Evolutionary conservation across 2,329 filamentous ascomycete genomes (phyloP).

Genomic region (Talaromyces sp.): DNA sequence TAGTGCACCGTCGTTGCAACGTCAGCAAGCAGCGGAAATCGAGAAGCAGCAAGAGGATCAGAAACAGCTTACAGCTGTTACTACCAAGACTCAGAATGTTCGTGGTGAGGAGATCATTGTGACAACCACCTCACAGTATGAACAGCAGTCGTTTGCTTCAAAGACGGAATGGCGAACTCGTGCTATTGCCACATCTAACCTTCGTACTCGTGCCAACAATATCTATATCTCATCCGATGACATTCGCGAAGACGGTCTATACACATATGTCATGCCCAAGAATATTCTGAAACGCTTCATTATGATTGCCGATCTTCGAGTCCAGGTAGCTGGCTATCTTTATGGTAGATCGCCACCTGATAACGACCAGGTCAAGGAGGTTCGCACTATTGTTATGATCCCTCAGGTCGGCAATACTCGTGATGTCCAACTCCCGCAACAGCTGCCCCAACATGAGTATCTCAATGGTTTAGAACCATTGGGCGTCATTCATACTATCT

Average conservation of each 20-base stretch:
- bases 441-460: conserved; percentile 88
- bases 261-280: conserved; percentile 98
- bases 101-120: conserved; percentile 98
- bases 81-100: conserved; percentile 96
- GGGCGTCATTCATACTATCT: conserved; percentile 91
- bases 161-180: conserved; percentile 98
- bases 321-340: conserved; percentile 93
- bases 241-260: conserved; percentile 78
- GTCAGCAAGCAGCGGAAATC: conserved; percentile 96
- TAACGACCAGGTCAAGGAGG: conserved; percentile 95
- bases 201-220: conserved; percentile 91
- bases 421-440: conserved; percentile 83
- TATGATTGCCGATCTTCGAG: conserved; percentile 89
- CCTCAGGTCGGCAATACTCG: conserved; percentile 93
- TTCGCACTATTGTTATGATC: conserved; percentile 94
- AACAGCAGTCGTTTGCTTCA: conserved; percentile 94
- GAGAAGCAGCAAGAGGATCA: conserved; percentile 99
- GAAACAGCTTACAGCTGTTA: conserved; percentile 92
- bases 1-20: conserved; percentile 93
- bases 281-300: conserved; percentile 98
- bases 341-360: conserved; percentile 91
- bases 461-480: conserved; percentile 82
- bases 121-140: conserved; percentile 95
- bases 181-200: conserved; percentile 92
- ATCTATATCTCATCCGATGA: conserved; percentile 98